Evolutionary conservation across 768 basidiomycete species (phyloP), one percentile per base, ranked within the genome.

Genomic region (Hygrophoropsis aurantiaca): DNA sequence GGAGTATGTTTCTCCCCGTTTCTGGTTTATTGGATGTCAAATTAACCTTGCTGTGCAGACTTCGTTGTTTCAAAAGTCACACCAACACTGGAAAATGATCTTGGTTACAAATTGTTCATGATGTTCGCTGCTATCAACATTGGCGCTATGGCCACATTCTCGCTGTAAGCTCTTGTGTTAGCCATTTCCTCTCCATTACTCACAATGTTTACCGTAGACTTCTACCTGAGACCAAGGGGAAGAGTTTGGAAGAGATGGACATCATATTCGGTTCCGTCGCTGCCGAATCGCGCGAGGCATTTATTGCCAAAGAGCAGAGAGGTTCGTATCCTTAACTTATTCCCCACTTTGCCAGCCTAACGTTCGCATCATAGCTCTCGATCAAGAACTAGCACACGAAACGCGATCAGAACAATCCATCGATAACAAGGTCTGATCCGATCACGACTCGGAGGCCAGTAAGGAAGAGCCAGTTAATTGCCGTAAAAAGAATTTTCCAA

Each of bases 91-190:
- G 77, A 77, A 25, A 74, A 78, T 1, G 66, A 73, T 45, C 67
- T 90, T 6, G 83, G 84, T 0, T 90, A 77, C 66, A 87, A 89
- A 66, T 70, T 89, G 42, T 90, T 89, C 71, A 64, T 90, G 56
- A 79, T 87, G 76, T 90, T 89, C 58, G 88, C 72, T 2, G 71
- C 86, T 19, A 77, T 90, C 65, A 87, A 90, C 65, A 71, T 89
- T 33, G 79, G 71, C 26, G 87, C 77, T 15, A 85, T 88, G 82
- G 82, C 70, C 24, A 60, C 72, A 11, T 90, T 91, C 63, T 70
- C 86, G 0, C 59, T 84, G 82, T 87, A 50, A 56, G 77, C 7
- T n/a, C 32, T 11, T 42, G 40, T 20, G n/a, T 20, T 11, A 20
- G 20, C 23, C 16, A 19, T 8, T 50, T 44, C 19, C 9, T 40